phyloP scores from a whole-genome alignment of 306 rosid genomes.

The Parietaria judaica region DNA sequence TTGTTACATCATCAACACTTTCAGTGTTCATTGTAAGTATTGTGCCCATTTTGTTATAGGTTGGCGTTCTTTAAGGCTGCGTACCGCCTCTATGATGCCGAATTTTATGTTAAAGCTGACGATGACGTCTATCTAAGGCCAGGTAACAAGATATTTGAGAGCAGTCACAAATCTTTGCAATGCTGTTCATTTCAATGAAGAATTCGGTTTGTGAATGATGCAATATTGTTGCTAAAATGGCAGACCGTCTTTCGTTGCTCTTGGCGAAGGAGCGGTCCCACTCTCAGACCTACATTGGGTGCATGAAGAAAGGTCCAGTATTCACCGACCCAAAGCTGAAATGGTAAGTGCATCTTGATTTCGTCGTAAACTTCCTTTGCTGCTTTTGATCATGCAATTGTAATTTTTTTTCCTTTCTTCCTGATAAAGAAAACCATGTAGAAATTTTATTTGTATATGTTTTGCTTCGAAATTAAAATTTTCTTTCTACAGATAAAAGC shows the following conservation, averaged over 20 bases:
- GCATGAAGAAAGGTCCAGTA: slow-evolving; percentile 98
- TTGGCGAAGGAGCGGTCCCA: slow-evolving; percentile 75
- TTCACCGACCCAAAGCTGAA: slow-evolving; percentile 92
- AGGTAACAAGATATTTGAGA: slow-evolving; percentile 36
- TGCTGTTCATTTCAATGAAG: slow-evolving; percentile 11
- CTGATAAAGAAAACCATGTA: neutral
- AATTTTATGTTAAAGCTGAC: slow-evolving; percentile 88
- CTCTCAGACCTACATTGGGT: slow-evolving; percentile 86
- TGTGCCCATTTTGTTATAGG: slow-evolving; percentile 35
- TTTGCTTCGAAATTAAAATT: neutral
- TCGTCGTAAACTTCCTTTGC: neutral
- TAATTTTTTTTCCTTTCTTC: neutral
- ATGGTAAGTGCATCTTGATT: slow-evolving; percentile 51
- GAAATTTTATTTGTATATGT: neutral
- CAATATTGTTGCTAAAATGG: slow-evolving; percentile 23
- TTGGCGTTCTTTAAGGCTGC: slow-evolving; percentile 97
- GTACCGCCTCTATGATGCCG: slow-evolving; percentile 74
- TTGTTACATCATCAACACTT: slow-evolving; percentile 10
- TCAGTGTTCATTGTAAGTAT: slow-evolving; percentile 16
- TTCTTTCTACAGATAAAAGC: neutral
- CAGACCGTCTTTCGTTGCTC: slow-evolving; percentile 87
- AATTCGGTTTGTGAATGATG: slow-evolving; percentile 16
- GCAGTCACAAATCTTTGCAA: neutral
- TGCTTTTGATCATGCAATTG: neutral
- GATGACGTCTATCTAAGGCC: slow-evolving; percentile 97